Conservation (phyloP, 257 asterid species). For the Solanum virginianum region DNA sequence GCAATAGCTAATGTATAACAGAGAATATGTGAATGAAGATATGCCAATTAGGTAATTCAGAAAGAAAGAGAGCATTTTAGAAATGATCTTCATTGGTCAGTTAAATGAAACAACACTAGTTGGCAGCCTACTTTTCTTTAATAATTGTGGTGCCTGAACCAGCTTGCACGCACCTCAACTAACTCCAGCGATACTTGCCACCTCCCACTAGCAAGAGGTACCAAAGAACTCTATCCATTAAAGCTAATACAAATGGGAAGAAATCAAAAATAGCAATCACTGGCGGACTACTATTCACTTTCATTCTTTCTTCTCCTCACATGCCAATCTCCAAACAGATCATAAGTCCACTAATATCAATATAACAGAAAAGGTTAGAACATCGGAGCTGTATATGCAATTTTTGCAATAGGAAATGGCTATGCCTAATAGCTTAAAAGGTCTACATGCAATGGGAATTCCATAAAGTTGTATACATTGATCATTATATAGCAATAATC, state of each 20-base stretch:
- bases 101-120: not conserved
- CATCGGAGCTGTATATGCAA: not conserved
- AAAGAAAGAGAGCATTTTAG: not conserved
- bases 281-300: not conserved
- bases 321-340: not conserved
- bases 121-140: not conserved
- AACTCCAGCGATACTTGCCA: too few species aligned
- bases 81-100: not conserved
- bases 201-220: too few species aligned
- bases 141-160: too few species aligned
- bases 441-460: not conserved
- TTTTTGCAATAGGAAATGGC: not conserved
- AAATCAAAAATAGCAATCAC: too few species aligned
- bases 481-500: not conserved
- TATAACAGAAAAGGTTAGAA: not conserved
- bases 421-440: not conserved
- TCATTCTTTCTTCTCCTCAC: not conserved
- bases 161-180: too few species aligned
- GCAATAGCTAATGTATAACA: not conserved
- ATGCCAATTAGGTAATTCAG: not conserved
- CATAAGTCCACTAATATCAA: not conserved
- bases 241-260: too few species aligned
- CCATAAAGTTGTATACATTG: not conserved
- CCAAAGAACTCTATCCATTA: too few species aligned
- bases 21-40: not conserved